Conservation (phyloP, 371 early-diverging fungal genomes). For the Mortierella sp. region DNA sequence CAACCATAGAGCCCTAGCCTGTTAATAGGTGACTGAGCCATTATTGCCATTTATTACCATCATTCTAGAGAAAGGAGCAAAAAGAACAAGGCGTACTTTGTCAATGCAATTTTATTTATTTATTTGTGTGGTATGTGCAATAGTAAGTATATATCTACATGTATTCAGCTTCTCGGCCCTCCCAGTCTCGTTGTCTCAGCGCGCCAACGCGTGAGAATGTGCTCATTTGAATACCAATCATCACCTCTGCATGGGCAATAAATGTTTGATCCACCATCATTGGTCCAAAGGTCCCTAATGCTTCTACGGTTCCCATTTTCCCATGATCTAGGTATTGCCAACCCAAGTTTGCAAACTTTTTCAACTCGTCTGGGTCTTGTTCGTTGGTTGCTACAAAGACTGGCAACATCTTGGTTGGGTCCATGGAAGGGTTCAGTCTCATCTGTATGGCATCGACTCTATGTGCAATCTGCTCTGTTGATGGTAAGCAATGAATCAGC, state of each 20-base stretch:
- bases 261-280: constrained; percentile 55
- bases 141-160: constrained; percentile 35
- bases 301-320: constrained; percentile 29
- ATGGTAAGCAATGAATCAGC: constrained; percentile 35
- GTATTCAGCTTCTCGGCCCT: constrained; percentile 28
- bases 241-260: constrained; percentile 41
- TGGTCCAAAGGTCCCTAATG: constrained; percentile 46
- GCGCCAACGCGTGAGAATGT: constrained; percentile 54
- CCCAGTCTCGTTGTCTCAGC: constrained; percentile 43
- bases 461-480: constrained; percentile 20
- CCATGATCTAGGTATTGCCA: constrained; percentile 36
- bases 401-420: constrained; percentile 20
- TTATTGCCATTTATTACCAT: too few relatives aligned
- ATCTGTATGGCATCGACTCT: constrained; percentile 18
- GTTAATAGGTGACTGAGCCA: too few relatives aligned
- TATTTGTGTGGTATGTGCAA: too few relatives aligned
- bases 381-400: constrained; percentile 54
- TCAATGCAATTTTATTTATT: too few relatives aligned
- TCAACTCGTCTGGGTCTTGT: constrained; percentile 27
- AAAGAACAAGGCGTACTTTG: too few relatives aligned
- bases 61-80: too few relatives aligned
- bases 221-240: constrained; percentile 48
- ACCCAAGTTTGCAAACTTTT: constrained; percentile 29
- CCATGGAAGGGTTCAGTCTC: constrained; percentile 14
- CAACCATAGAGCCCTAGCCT: too few relatives aligned